These are phyloP conservation scores for Westerdykella sp. DNA, from an alignment of 2,329 filamentous ascomycete species.

Conservation along the genomic window DNA sequence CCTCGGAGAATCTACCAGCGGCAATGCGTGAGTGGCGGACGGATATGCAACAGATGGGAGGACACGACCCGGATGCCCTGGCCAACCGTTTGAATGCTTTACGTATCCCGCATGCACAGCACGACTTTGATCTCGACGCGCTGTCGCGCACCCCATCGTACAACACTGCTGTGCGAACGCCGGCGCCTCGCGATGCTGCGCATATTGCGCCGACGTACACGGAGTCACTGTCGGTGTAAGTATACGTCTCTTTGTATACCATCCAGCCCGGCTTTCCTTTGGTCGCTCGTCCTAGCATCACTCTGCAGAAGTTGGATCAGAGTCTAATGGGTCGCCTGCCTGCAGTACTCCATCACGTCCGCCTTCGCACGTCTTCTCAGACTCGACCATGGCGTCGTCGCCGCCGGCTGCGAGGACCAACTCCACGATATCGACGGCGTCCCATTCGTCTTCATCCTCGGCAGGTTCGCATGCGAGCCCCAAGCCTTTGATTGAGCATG, in stretches of 20 bases:
- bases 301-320: neutral
- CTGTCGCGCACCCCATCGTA: constrained; percentile 48
- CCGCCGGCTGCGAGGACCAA: neutral
- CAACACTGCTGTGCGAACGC: constrained; percentile 44
- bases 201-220: constrained; percentile 5
- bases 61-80: too few relatives aligned
- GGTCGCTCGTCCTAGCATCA: neutral
- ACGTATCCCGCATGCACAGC: too few relatives aligned
- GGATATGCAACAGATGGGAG: neutral
- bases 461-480: neutral
- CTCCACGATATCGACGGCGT: neutral
- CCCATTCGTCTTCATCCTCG: neutral
- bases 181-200: constrained; percentile 37
- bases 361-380: neutral
- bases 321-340: neutral
- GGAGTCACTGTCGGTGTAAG: constrained; percentile 42
- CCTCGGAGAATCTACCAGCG: neutral
- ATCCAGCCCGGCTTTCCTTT: constrained; percentile 11
- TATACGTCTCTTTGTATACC: constrained; percentile 41
- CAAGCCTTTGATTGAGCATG: neutral
- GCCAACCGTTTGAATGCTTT: too few relatives aligned
- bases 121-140: constrained; percentile 41
- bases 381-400: neutral
- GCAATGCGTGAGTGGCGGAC: neutral
- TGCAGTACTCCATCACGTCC: neutral